Evolutionary conservation across 2,329 filamentous ascomycete species (phyloP), one percentile per base, ranked within the genome.

Genomic region (Colletotrichum incanum): DNA sequence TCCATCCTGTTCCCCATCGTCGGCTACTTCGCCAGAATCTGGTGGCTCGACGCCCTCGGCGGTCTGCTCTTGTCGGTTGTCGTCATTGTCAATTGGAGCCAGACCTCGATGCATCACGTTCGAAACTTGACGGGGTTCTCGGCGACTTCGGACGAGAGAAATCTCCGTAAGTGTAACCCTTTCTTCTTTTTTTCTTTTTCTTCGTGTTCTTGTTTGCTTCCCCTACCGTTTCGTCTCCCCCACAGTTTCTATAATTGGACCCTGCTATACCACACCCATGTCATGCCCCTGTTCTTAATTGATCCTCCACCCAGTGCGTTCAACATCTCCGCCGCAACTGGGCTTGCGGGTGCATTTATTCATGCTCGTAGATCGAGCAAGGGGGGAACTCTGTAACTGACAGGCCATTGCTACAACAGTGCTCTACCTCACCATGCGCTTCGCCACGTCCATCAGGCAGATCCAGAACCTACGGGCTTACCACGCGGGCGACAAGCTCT

Each of bases 371-470:
- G 34, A 56, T 34, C 28, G 37, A 47, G n/a, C 31, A 12, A 28
- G 28, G 20, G 20, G n/a, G 28, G 28, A 9, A 9, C 18, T 14
- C 28, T 31, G n/a, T n/a, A n/a, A 50, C 67, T 71, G 12, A 71
- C 54, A 11, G 12, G 31, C 5, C 18, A 43, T 60, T 60, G 20
- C 56, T 18, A 49, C 39, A 63, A 62, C 11, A 85, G 82, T 98
- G 28, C 87, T 98, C 1, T 98, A 98, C 82, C 88, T 97, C 76
- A 96, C 95, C 1, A 97, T 98, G 93, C 93, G 95, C 26, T 98
- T 98, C 79, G 95, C 95, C 56, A 94, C 93, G 76, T 93, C 93
- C 16, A 97, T 98, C 78, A 91, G 90, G 78, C 92, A 94, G 79
- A 96, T 97, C 73, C 94, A 96, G 79, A 94, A 94, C 41, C 84